phyloP scores from a whole-genome alignment of 2,329 filamentous ascomycete genomes.

The Chalara sp. region DNA sequence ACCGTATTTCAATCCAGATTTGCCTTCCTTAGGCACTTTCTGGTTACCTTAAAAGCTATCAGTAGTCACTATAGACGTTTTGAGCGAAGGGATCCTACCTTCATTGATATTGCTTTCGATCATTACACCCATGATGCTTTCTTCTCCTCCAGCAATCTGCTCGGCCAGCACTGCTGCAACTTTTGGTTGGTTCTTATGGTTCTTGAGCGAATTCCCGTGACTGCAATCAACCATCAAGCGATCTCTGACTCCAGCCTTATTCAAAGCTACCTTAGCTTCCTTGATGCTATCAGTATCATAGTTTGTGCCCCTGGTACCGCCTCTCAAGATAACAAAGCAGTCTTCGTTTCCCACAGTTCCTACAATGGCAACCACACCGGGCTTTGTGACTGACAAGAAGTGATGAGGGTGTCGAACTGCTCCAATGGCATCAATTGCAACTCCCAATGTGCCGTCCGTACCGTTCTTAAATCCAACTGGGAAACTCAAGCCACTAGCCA shows the following conservation, averaged over 20 bases:
- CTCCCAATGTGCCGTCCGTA: slow-evolving; percentile 82
- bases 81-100: slow-evolving; percentile 40
- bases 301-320: slow-evolving; percentile 90
- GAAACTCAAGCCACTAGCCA: slow-evolving; percentile 91
- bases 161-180: slow-evolving; percentile 76
- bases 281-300: slow-evolving; percentile 81
- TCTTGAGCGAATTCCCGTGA: slow-evolving; percentile 92
- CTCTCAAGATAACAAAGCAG: slow-evolving; percentile 92
- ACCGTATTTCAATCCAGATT: slow-evolving; percentile 79
- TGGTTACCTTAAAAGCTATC: slow-evolving; percentile 59
- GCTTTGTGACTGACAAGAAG: slow-evolving; percentile 96
- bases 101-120: slow-evolving; percentile 97
- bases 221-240: slow-evolving; percentile 97
- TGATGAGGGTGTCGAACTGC: slow-evolving; percentile 88
- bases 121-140: slow-evolving; percentile 92
- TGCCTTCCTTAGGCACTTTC: slow-evolving; percentile 85
- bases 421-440: slow-evolving; percentile 93
- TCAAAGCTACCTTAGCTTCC: slow-evolving; percentile 72
- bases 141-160: slow-evolving; percentile 79
- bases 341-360: slow-evolving; percentile 93
- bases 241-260: slow-evolving; percentile 64
- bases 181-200: slow-evolving; percentile 96
- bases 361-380: slow-evolving; percentile 89
- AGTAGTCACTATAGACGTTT: neutral
- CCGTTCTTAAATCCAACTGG: slow-evolving; percentile 99